phyloP scores from a whole-genome alignment of 805 yeast species.

The Saitoella complicata region DNA sequence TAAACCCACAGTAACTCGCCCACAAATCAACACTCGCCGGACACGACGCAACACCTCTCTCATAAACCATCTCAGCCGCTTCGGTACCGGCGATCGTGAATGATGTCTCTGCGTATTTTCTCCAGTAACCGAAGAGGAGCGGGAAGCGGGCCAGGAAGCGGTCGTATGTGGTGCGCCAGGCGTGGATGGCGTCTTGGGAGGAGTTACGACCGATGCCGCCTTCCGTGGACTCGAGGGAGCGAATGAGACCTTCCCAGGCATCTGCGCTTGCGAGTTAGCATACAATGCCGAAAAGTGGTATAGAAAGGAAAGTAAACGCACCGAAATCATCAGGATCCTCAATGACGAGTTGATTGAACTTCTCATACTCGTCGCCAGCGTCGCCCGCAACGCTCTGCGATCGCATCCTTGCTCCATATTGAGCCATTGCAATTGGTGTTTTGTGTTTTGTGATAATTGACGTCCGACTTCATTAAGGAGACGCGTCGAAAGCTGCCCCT shows the following conservation, averaged over 20 bases:
- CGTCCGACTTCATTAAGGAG: no score
- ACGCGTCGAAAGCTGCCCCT: no score
- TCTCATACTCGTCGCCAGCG: no score
- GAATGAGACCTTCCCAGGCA: slow-evolving; percentile 20
- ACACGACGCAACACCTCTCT: slow-evolving; percentile 19
- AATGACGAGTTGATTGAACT: no score
- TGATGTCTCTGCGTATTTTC: slow-evolving; percentile 24
- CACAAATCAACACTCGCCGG: slow-evolving; percentile 23
- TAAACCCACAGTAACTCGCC: slow-evolving; percentile 24
- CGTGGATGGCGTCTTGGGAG: slow-evolving; percentile 13
- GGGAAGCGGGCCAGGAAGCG: slow-evolving; percentile 22
- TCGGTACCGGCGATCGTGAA: slow-evolving; percentile 20
- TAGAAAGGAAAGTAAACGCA: no score
- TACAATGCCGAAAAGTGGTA: no score
- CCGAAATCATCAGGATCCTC: no score
- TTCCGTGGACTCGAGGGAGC: slow-evolving; percentile 16
- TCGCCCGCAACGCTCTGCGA: no score
- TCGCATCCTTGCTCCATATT: no score
- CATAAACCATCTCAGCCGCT: slow-evolving; percentile 21
- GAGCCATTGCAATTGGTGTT: no score
- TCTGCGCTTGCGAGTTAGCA: no score
- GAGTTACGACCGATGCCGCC: slow-evolving; percentile 20
- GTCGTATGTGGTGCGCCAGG: slow-evolving; percentile 18
- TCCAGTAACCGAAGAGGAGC: slow-evolving; percentile 27
- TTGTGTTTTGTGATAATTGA: no score